phyloP scores from a whole-genome alignment of 805 yeast species.

The Diddensiella caesifluorescens region DNA sequence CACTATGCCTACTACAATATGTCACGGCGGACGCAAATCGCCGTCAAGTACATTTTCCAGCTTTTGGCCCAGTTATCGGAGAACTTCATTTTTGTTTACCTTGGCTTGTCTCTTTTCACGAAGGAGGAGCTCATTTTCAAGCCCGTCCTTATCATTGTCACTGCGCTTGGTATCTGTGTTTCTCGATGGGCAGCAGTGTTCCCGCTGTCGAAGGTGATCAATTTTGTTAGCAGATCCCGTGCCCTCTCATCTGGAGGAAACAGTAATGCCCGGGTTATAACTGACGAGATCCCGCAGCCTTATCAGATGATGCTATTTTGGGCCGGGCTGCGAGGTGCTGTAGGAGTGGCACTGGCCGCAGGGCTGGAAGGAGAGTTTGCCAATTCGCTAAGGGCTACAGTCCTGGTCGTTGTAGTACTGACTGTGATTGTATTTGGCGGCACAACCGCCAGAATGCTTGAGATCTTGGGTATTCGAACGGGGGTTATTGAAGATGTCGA shows the following conservation, averaged over 20 bases:
- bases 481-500: slow-evolving; percentile 82
- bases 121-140: slow-evolving; percentile 94
- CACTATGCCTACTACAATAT: slow-evolving; percentile 96
- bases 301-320: slow-evolving; percentile 99
- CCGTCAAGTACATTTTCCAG: slow-evolving; percentile 92
- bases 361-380: slow-evolving; percentile 94
- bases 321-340: slow-evolving; percentile 99
- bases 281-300: slow-evolving; percentile 89
- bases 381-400: slow-evolving; percentile 85
- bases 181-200: slow-evolving; percentile 98
- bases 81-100: slow-evolving; percentile 91
- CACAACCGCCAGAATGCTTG: slow-evolving; percentile 97
- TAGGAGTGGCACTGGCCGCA: slow-evolving; percentile 97
- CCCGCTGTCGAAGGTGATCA: slow-evolving; percentile 81
- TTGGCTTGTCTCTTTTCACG: slow-evolving; percentile 91
- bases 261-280: slow-evolving; percentile 34
- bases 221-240: slow-evolving; percentile 66
- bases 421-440: slow-evolving; percentile 98
- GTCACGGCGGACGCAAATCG: slow-evolving; percentile 96
- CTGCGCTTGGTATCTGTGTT: slow-evolving; percentile 84
- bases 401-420: slow-evolving; percentile 89
- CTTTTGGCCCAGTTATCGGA: slow-evolving; percentile 91
- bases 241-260: slow-evolving; percentile 40
- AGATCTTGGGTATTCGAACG: slow-evolving; percentile 83
- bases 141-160: slow-evolving; percentile 85